Base-by-base conservation (phyloP, 306 rosid species). In the Sphenostylis stenocarpa region DNA sequence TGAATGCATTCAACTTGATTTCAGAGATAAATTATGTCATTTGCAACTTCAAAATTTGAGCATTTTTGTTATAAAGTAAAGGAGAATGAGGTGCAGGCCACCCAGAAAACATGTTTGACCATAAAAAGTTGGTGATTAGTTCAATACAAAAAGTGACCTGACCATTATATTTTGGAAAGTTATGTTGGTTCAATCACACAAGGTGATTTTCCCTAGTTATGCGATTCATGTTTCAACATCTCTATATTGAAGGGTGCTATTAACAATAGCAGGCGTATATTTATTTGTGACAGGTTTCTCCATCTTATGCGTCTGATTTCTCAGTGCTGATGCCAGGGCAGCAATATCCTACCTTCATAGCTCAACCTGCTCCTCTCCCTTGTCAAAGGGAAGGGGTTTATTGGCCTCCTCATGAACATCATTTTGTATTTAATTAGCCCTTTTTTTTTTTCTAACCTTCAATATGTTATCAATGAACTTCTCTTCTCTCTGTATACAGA, bases 271-370 rank as follows among this genome's bases (percentile, higher is more conserved):
- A 23, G 1, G 3, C 2, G 43, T 31, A 58, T 48, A 45, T 51
- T 11, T 70, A 28, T 76, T 36, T 72, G 66, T 55, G 7, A 38
- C 88, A 93, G 98, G 92, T 87, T 68, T 1, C 83, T 62, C 47
- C 82, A 49, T 78, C 84, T 15, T 89, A 83, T 80, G 92, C 88
- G 10, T 67, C 84, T 5, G 98, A 93, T 82, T 83, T 91, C 52
- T 87, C 96, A 58, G 96, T 94, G 4, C 60, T 94, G 89, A 94
- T 94, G 98, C 98, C 98, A 26, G 98, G 98, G 26, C 92, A 91
- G 87, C 86, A 87, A 26, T 85, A 84, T 78, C 98, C 98, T 14
- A 90, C 94, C 69, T 88, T 81, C 84, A 86, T 94, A 16, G 98
- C 98, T 2, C 93, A 90, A 24, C 94, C 97, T 63, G 92, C 98